Base-by-base conservation (phyloP, 768 basidiomycete species). In the Rossbeevera mucosa region DNA sequence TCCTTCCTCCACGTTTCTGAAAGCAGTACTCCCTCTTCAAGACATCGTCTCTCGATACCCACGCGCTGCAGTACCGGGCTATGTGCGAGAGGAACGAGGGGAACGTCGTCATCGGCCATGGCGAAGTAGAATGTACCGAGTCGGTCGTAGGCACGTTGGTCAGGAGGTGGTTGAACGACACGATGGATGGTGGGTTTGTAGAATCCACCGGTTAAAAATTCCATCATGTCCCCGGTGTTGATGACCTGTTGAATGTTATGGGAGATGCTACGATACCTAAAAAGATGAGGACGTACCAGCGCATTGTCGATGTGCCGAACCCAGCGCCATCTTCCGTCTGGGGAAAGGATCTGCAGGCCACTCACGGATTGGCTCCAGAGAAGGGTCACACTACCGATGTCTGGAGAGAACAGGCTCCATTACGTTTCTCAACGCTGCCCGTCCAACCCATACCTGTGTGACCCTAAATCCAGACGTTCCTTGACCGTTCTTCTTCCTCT, bases 171-270 rank as follows among this genome's bases (percentile, higher is more conserved):
- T 60, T 78, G 78, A 16, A 81, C 67, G 29, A 83, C 82, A 22
- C 82, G 79, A 59, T 85, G 82, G 49, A 83, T 79, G 1, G 82
- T 84, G 5, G 75, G 76, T 9, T 69, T 74, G 62, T 82, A 83
- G 58, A 70, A 83, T 1, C 80, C 80, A 0, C 82, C 80, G 1
- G 78, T 80, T 11, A 85, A 66, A 62, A 82, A 80, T 44, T 80
- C 76, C 57, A 85, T 65, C 12, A 76, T 75, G 51, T 84, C 82
- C 13, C 82, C 82, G 0, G 77, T 75, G 50, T 83, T 84, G 46
- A 85, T 71, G 12, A 81, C 74, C 83, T 83, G 25, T 25, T n/a
- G 25, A 13, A 44, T 28, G 18, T 14, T 11, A 12, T 24, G 52
- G 5, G 48, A 16, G 16, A 24, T 30, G 13, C 22, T 12, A 21